Conservation (phyloP, 331 rosid genomes). For the Acacia concinna region DNA sequence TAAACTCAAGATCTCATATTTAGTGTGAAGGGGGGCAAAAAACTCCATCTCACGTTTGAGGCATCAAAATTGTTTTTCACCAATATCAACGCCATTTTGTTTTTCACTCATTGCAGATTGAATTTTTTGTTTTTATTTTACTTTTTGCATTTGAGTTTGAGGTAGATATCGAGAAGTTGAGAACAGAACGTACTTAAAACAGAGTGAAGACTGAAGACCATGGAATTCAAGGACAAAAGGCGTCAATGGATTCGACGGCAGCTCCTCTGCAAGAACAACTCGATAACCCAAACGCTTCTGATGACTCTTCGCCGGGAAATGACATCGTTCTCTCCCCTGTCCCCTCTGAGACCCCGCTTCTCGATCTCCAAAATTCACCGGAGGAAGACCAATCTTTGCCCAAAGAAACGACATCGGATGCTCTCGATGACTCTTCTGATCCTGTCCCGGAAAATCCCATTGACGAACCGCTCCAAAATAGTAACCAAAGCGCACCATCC, state of each 20-base stretch:
- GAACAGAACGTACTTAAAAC: neutral
- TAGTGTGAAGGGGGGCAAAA: too few species aligned
- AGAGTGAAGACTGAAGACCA: neutral
- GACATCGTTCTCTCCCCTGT: conserved; percentile 27
- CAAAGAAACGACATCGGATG: conserved; percentile 37
- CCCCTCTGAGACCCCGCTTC: conserved; percentile 14
- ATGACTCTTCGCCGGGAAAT: conserved; percentile 33
- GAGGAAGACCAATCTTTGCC: conserved; percentile 40
- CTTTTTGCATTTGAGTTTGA: neutral
- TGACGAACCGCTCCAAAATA: conserved; percentile 28
- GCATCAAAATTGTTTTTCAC: too few species aligned
- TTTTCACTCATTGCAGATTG: too few species aligned
- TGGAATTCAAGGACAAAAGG: neutral
- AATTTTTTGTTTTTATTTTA: neutral
- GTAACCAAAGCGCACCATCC: conserved; percentile 32
- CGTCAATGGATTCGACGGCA: conserved; percentile 17
- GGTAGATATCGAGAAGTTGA: neutral
- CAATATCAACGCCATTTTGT: too few species aligned
- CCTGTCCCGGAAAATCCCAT: conserved; percentile 43
- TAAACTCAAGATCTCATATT: too few species aligned
- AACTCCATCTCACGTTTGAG: too few species aligned
- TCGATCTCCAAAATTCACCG: conserved; percentile 28
- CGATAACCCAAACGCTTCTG: neutral
- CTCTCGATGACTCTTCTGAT: conserved; percentile 58
- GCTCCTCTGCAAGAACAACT: conserved; percentile 7